These are phyloP conservation scores for Pinguiococcus pyrenoidosus DNA, from an alignment of 108 stramenopile species.

Conservation along the genomic window DNA sequence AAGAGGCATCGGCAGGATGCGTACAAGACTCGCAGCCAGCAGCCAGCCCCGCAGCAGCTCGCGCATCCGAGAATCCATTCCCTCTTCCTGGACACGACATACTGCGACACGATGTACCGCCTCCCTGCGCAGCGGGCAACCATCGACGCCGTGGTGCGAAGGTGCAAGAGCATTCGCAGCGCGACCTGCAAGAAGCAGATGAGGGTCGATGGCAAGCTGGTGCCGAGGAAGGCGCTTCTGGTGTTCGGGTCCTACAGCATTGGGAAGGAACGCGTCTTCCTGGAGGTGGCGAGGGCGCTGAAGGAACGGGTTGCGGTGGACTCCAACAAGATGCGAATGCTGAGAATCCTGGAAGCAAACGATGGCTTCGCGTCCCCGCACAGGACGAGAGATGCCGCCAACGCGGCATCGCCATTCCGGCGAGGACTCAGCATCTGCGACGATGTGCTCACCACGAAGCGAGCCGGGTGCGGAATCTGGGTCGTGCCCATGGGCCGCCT, in stretches of 20 bases:
- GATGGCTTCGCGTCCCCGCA: no score
- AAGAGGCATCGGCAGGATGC: conserved; percentile 27
- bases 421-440: no score
- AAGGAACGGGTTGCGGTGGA: conserved; percentile 13
- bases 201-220: conserved; percentile 24
- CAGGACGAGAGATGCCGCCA: no score
- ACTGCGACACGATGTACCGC: conserved; percentile 42
- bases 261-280: conserved; percentile 77
- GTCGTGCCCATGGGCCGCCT: no score
- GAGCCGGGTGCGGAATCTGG: no score
- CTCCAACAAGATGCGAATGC: no score
- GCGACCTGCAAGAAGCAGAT: conserved; percentile 36
- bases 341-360: no score
- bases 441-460: no score
- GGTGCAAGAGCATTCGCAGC: no score
- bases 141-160: conserved; percentile 40
- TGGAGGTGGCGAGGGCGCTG: conserved; percentile 56
- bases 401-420: no score
- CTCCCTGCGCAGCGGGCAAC: conserved; percentile 45
- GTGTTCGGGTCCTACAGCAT: conserved; percentile 85
- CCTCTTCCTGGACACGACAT: conserved; percentile 56
- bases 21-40: conserved; percentile 25
- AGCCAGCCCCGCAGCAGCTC: conserved; percentile 15
- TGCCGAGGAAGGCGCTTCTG: conserved; percentile 40
- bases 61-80: conserved; percentile 25